Percentiles rank a stretch among this genome's conserved stretches.
phyloP scores from a whole-genome alignment of 805 yeast species.

The Zygosaccharomyces bisporus region DNA sequence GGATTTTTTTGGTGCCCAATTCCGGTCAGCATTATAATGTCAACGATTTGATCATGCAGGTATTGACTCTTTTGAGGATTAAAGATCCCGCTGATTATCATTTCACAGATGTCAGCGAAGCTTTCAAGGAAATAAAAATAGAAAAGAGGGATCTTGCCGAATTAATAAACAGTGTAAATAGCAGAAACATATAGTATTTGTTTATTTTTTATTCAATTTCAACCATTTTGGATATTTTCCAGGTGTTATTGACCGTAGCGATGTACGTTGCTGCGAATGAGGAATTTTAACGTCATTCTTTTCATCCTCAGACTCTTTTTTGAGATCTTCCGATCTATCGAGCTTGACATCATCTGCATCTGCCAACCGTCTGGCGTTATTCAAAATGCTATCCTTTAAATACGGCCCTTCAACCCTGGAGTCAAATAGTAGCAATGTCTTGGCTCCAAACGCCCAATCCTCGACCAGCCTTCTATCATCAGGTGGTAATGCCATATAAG shows the following conservation, averaged over 20 bases:
- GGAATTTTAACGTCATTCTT: too few species aligned
- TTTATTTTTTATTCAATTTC: conserved; percentile 38
- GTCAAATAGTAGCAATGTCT: conserved; percentile 43
- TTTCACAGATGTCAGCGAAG: conserved; percentile 15
- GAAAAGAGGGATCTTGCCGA: conserved; percentile 3
- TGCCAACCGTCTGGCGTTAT: conserved; percentile 33
- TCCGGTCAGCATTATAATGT: neutral
- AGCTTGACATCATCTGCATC: conserved; percentile 31
- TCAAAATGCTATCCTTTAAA: conserved; percentile 31
- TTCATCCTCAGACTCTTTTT: neutral
- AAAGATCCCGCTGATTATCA: conserved; percentile 18
- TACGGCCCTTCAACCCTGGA: conserved; percentile 24
- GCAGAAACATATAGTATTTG: conserved; percentile 3
- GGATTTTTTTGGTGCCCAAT: neutral
- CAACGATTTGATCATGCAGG: conserved; percentile 12
- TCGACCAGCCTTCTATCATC: conserved; percentile 35
- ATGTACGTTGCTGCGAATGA: neutral
- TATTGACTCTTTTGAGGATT: conserved; percentile 15
- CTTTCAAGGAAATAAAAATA: conserved; percentile 17
- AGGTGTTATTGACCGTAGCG: conserved; percentile 7
- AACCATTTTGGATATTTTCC: conserved; percentile 41
- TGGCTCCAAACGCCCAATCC: conserved; percentile 44
- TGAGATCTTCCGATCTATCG: conserved; percentile 8
- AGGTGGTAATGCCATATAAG: conserved; percentile 37
- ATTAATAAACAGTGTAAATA: conserved; percentile 8